Evolutionary conservation across 495 filamentous ascomycete genomes (phyloP).

Genomic region (Hypoxylon lienhwacheense): DNA sequence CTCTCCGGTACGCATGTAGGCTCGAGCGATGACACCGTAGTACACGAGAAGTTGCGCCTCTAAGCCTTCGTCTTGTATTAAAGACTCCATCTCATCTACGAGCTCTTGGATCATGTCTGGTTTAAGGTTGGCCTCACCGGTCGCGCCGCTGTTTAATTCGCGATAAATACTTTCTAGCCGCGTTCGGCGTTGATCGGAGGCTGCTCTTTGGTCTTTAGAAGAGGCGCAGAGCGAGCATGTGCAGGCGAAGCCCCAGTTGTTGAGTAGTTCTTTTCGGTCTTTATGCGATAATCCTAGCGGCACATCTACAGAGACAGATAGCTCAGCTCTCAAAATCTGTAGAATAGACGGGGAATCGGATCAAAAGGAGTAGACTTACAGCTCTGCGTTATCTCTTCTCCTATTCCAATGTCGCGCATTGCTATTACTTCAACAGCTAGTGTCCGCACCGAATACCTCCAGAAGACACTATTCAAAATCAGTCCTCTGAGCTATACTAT

Average conservation of each 20-base stretch:
- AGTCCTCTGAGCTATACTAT: background rate
- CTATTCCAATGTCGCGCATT: constrained; percentile 35
- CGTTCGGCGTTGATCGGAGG: constrained; percentile 34
- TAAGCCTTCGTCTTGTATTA: constrained; percentile 39
- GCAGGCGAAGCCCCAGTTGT: constrained; percentile 41
- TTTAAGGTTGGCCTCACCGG: constrained; percentile 6
- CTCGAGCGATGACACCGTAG: constrained; percentile 36
- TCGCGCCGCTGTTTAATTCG: constrained; percentile 23
- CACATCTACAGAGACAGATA: constrained; percentile 30
- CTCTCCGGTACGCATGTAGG: constrained; percentile 37
- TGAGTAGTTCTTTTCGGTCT: constrained; percentile 35
- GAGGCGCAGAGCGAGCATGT: constrained; percentile 39
- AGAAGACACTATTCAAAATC: constrained; percentile 37
- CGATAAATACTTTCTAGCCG: constrained; percentile 37
- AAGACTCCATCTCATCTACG: constrained; percentile 26
- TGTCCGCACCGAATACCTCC: constrained; percentile 35
- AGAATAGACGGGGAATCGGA: background rate
- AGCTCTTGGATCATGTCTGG: constrained; percentile 19
- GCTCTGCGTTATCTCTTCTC: constrained; percentile 43
- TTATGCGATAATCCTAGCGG: constrained; percentile 34
- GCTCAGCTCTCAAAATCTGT: background rate
- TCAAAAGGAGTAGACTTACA: constrained; percentile 26
- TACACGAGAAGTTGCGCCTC: constrained; percentile 42
- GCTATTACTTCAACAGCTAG: constrained; percentile 41
- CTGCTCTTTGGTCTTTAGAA: constrained; percentile 7